Base-by-base conservation (phyloP, 805 yeast species). In the Yamadazyma sp. region DNA sequence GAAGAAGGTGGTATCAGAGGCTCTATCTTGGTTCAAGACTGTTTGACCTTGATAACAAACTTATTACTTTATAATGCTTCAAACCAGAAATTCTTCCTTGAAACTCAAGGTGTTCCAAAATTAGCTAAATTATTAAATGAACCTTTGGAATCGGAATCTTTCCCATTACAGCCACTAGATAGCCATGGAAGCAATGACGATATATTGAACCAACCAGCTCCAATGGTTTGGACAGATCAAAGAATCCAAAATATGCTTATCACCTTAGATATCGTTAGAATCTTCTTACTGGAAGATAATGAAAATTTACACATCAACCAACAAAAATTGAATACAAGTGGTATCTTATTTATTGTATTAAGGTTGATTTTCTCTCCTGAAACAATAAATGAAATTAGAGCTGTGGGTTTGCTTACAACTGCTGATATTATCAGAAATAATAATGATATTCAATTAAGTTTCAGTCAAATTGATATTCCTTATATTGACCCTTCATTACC, bases 1-100 rank as follows among this genome's bases (percentile, higher is more conserved):
- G 84, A 79, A 43, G 97, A 89, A 57, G 96, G 96, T 21, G 95
- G 95, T 3, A 71, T 87, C 11, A 73, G 88, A 35, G 97, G 95
- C 7, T 86, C 93, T 13, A 71, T 87, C 22, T 78, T 87, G n/a
- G 95, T 89, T 7, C 93, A 86, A 53, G 98, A 93, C 58, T 86
- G 95, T 56, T 63, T 94, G 35, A 76, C 87, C 0, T 62, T 93
- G 30, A 65, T 91, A 6, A 71, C 82, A 12, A 84, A 82, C 49
- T 67, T 93, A 27, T 60, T 93, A 31, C 77, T 77, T 44, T 88
- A 81, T 58, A 93, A 91, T 53, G 82, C 91, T 1, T 80, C 95
- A 2, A 94, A 93, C 57, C 99, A 93, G 55, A 85, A 82, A 40
- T 71, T 81, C 35, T 94, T 94, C 51, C 58, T 89, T 23, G 98